Conservation (phyloP, 306 rosid genomes). For the Medicago arabica region DNA sequence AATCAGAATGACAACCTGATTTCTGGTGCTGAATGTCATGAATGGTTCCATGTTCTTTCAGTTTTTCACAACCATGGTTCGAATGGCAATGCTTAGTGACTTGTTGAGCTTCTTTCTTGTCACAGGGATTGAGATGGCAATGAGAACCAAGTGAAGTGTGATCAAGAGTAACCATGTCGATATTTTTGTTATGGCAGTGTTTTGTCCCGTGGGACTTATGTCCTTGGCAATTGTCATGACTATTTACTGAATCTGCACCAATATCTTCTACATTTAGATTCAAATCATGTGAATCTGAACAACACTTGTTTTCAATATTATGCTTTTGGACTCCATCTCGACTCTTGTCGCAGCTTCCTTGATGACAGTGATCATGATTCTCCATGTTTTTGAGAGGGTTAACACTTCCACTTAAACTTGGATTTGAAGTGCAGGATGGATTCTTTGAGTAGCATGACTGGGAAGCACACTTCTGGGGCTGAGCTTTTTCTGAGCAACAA, state of each 20-base stretch:
- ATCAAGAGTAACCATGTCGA: slow-evolving; percentile 33
- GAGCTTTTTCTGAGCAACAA: slow-evolving; percentile 55
- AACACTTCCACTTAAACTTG: slow-evolving; percentile 45
- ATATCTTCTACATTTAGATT: slow-evolving; percentile 35
- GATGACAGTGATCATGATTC: slow-evolving; percentile 51
- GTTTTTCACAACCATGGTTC: slow-evolving; percentile 44
- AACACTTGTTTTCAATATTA: slow-evolving; percentile 36
- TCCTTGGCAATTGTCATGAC: slow-evolving; percentile 41
- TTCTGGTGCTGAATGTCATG: slow-evolving; percentile 34
- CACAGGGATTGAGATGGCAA: slow-evolving; percentile 30
- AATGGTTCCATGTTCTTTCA: slow-evolving; percentile 27
- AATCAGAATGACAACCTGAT: slow-evolving; percentile 33
- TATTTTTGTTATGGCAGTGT: slow-evolving; percentile 40
- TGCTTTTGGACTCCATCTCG: slow-evolving; percentile 47
- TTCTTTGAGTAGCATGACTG: slow-evolving; percentile 45
- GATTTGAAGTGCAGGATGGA: slow-evolving; percentile 41
- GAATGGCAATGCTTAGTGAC: slow-evolving; percentile 41
- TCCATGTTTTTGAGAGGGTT: slow-evolving; percentile 30
- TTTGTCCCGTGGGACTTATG: slow-evolving; percentile 36
- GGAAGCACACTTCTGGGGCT: slow-evolving; percentile 54
- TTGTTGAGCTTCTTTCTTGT: slow-evolving; percentile 32
- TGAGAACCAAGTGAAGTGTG: slow-evolving; percentile 15
- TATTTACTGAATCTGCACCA: neutral
- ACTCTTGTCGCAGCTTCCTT: slow-evolving; percentile 37
- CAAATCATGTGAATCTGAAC: slow-evolving; percentile 37